Evolutionary conservation across 2,329 filamentous ascomycete species (phyloP), one percentile per base, ranked within the genome.

Genomic region (Pseudocercospora eumusae): DNA sequence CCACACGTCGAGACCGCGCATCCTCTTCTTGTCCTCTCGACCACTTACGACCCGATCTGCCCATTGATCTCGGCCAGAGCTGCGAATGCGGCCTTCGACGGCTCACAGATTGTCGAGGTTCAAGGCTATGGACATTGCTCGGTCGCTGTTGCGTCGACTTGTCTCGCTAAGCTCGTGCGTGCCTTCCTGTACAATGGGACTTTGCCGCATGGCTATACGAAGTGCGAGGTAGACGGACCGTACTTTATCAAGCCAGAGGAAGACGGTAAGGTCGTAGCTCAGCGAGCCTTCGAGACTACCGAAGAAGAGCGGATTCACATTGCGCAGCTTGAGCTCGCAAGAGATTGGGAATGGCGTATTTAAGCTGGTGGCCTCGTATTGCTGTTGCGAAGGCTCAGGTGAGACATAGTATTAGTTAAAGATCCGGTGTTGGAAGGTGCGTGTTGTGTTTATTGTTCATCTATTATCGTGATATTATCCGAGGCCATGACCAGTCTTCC

Each of bases 221-320:
- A 61, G 27, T 68, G 66, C 54, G 63, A 67, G 31, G 66, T 68
- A 11, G 66, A 68, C 31, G 64, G 61, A 15, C 61, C 64, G 21
- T 68, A 68, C 44, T 68, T 68, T 25, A 58, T 67, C 25, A 64
- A 63, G 60, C 66, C 65, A n/a, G 65, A 67, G 53, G 65, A 63
- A 28, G 65, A 68, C 56, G 65, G 65, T 25, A 67, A 67, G 56
- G 54, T 65, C 10, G 60, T 64, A 8, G 59, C 64, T 6, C 63
- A 63, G 49, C 64, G 45, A 60, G 31, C 18, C 21, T 67, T 67
- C 36, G 64, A 64, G 31, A 56, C 59, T 20, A 3, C 57, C 2
- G 63, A 65, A 44, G 58, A 65, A 11, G 57, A 61, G 47, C 64
- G 57, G 36, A 68, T 66, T 23, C 66, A 68, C 50, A 58, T 67